Evolutionary conservation across 2,329 filamentous ascomycete species (phyloP).

Genomic region (Chaetomiaceae sp.): DNA sequence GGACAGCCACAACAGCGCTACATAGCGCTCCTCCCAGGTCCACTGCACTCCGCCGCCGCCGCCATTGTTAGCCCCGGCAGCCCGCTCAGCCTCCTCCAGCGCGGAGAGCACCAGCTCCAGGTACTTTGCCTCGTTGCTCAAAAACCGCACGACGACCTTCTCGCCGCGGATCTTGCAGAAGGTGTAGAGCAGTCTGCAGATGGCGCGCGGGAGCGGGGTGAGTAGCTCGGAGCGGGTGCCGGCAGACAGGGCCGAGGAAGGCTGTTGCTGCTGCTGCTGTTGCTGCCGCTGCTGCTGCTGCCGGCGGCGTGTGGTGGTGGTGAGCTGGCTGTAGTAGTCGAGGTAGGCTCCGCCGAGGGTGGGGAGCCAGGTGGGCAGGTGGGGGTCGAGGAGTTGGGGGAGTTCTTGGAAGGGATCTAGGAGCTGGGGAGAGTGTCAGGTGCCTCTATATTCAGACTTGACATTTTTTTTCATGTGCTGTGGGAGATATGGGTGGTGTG

Average conservation of each 20-base stretch:
- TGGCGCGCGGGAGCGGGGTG: slow-evolving; percentile 60
- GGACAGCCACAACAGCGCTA: slow-evolving; percentile 82
- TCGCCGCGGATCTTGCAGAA: slow-evolving; percentile 93
- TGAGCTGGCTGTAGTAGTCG: slow-evolving; percentile 56
- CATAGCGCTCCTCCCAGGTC: slow-evolving; percentile 84
- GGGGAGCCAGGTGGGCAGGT: slow-evolving; percentile 72
- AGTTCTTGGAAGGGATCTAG: slow-evolving; percentile 93
- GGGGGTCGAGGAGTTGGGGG: slow-evolving; percentile 84
- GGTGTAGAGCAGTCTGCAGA: slow-evolving; percentile 77
- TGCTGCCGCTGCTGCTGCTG: background rate
- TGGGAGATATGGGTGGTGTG: background rate
- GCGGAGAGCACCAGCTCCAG: slow-evolving; percentile 74
- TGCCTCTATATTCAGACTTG: background rate
- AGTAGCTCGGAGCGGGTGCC: slow-evolving; percentile 38
- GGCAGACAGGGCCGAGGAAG: background rate
- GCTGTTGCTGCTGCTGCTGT: background rate
- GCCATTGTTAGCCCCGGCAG: background rate
- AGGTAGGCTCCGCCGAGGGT: slow-evolving; percentile 72
- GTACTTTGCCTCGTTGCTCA: slow-evolving; percentile 84
- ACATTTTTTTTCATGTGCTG: background rate
- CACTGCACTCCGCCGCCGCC: slow-evolving; percentile 34
- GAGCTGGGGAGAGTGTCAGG: slow-evolving; percentile 29
- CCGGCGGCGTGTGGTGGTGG: slow-evolving; percentile 35
- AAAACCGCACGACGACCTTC: slow-evolving; percentile 85
- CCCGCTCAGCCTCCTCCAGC: slow-evolving; percentile 57